These are phyloP conservation scores for Peribolospora kevripleyi DNA, from an alignment of 768 basidiomycete species.

Conservation along the genomic window DNA sequence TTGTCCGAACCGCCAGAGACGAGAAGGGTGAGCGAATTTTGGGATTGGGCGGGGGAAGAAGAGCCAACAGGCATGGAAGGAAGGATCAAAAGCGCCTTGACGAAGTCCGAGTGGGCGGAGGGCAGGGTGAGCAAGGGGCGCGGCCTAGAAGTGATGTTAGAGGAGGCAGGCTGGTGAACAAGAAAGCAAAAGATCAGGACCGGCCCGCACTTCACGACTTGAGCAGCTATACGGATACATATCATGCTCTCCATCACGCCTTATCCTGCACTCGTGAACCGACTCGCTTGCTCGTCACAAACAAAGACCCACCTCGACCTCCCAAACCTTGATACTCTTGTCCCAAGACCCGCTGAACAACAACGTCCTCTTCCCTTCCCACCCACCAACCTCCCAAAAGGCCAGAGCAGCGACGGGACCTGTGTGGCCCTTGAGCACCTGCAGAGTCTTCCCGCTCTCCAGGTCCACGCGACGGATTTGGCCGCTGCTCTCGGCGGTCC, in stretches of 20 bases:
- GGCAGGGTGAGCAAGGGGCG: slow-evolving; percentile 39
- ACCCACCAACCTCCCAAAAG: slow-evolving; percentile 29
- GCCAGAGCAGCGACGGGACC: slow-evolving; percentile 71
- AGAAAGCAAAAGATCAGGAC: no score
- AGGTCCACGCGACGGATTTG: slow-evolving; percentile 31
- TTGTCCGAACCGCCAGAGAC: slow-evolving; percentile 82
- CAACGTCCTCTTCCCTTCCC: slow-evolving; percentile 26
- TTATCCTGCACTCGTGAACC: no score
- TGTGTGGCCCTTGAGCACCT: slow-evolving; percentile 55
- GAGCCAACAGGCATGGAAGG: slow-evolving; percentile 19
- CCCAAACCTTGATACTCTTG: slow-evolving; percentile 77
- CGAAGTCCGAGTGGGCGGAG: slow-evolving; percentile 60
- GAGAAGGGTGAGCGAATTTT: slow-evolving; percentile 28
- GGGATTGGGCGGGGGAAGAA: no score
- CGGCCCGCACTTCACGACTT: no score
- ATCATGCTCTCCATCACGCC: no score
- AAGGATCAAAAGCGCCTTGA: slow-evolving; percentile 58
- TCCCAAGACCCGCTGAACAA: slow-evolving; percentile 92
- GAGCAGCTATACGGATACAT: no score
- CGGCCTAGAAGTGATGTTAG: no score
- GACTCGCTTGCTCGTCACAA: no score
- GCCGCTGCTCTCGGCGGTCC: slow-evolving; percentile 63
- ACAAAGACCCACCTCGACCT: slow-evolving; percentile 34
- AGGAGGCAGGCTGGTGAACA: no score
- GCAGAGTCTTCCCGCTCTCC: slow-evolving; percentile 56